Evolutionary conservation across 495 filamentous ascomycete genomes (phyloP).

Genomic region (Penicillium egyptiacum): DNA sequence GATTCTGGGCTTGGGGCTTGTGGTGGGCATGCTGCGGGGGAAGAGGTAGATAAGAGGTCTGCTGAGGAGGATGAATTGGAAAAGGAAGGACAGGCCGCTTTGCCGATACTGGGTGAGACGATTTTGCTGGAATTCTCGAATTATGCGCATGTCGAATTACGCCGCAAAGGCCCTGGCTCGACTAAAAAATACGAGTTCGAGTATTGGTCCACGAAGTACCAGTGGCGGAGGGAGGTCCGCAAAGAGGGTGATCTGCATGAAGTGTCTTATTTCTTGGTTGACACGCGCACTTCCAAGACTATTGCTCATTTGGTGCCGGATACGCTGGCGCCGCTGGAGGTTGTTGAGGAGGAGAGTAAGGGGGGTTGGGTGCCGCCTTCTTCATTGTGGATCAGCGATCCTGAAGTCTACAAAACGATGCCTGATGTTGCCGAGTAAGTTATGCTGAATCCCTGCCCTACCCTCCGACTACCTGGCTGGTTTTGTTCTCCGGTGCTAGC

Average conservation of each 20-base stretch:
- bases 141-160: conserved; percentile 89
- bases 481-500: neutral
- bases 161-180: conserved; percentile 64
- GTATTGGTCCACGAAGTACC: conserved; percentile 86
- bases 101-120: conserved; percentile 57
- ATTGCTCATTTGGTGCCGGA: conserved; percentile 89
- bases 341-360: conserved; percentile 68
- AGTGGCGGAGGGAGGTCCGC: conserved; percentile 74
- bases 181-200: conserved; percentile 85
- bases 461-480: neutral
- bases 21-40: conserved; percentile 33
- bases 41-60: conserved; percentile 20
- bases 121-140: conserved; percentile 94
- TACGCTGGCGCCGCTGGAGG: conserved; percentile 65
- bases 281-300: conserved; percentile 58
- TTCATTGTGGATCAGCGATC: conserved; percentile 83
- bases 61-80: neutral
- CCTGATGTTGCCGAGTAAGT: conserved; percentile 94
- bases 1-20: conserved; percentile 59
- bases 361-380: conserved; percentile 93
- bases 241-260: conserved; percentile 59
- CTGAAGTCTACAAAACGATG: conserved; percentile 59
- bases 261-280: conserved; percentile 75
- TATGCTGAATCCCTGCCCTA: neutral
- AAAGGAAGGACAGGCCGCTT: neutral